Evolutionary conservation across 805 yeast species (phyloP), one percentile per base, ranked within the genome.

Genomic region (Yarrowia deformans): DNA sequence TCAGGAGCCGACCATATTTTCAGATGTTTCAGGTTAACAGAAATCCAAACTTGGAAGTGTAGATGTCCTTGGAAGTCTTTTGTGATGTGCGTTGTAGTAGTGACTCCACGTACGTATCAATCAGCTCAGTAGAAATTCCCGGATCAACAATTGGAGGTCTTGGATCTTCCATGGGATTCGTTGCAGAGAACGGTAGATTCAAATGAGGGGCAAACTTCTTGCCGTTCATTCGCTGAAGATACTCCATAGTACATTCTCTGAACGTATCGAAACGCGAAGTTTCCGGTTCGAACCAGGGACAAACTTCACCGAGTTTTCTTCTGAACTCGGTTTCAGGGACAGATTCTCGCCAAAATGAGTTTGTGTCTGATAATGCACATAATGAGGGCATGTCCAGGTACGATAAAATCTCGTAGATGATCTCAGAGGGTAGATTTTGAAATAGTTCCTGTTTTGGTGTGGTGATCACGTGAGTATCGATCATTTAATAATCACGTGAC

Each of bases 221-320:
- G 3, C 43, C 43, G 3, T 6, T 12, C n/a, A n/a, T 18, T n/a
- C 19, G 46, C 3, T 9, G 46, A 43, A 43, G 23, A n/a, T 43
- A 23, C 12, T 45, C 49, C 14, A 18, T 10, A 4, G 14, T 6
- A 45, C 49, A 45, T 1, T 12, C 49, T 8, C 3, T 45, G 14
- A 45, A 45, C 4, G 49, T 19, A 6, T 18, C 14, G n/a, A 19
- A 45, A 18, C n/a, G n/a, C 14, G 49, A 45, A 7, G 49, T 19
- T 1, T 46, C 50, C 9, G 50, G 50, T 7, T 46, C 50, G 13
- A 46, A 46, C 50, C 50, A 46, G 29, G 50, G 50, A 46, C 50
- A 46, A 2, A 23, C n/a, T 13, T 2, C 43, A 6, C 1, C 12
- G n/a, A 13, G 16, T 8, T 39, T 8, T 13, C 6, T 3, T 9